Evolutionary conservation across 1,139 yeast genomes (phyloP).

Genomic region (Magnusiomyces magnusii): DNA sequence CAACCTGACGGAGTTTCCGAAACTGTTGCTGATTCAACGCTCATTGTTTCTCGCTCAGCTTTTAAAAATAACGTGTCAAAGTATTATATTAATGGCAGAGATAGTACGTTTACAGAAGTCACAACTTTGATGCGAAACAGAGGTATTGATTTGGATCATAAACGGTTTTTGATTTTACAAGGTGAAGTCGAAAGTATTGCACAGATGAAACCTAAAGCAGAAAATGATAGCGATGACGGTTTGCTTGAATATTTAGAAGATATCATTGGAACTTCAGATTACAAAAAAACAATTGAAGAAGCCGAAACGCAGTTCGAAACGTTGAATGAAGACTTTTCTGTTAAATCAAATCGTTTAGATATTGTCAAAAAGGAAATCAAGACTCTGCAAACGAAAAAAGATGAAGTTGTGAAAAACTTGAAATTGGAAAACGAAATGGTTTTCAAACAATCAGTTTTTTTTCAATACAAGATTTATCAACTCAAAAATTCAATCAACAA

Average conservation of each 20-base stretch:
- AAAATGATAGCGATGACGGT: slow-evolving; percentile 88
- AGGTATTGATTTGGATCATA: slow-evolving; percentile 93
- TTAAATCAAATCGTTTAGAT: slow-evolving; percentile 71
- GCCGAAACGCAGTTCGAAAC: slow-evolving; percentile 53
- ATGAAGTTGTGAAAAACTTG: slow-evolving; percentile 60
- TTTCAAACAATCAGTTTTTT: slow-evolving; percentile 47
- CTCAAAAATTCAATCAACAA: slow-evolving; percentile 38
- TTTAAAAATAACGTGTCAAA: slow-evolving; percentile 67
- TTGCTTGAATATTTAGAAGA: slow-evolving; percentile 90
- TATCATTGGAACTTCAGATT: slow-evolving; percentile 87
- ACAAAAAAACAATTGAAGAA: slow-evolving; percentile 69
- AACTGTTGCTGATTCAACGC: slow-evolving; percentile 45
- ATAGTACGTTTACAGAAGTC: slow-evolving; percentile 73
- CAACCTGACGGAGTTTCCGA: slow-evolving; percentile 40
- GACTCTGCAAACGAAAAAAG: slow-evolving; percentile 60
- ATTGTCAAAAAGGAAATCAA: slow-evolving; percentile 72
- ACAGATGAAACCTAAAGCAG: slow-evolving; percentile 98
- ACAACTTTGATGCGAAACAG: slow-evolving; percentile 65
- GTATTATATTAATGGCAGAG: slow-evolving; percentile 63
- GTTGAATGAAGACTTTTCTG: slow-evolving; percentile 69
- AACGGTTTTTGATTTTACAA: slow-evolving; percentile 86
- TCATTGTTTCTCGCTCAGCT: slow-evolving; percentile 76
- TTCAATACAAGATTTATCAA: slow-evolving; percentile 46
- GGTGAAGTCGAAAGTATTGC: slow-evolving; percentile 99
- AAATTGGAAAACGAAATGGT: slow-evolving; percentile 56